phyloP scores from a whole-genome alignment of 257 asterid species.

The Paraleonurus japonicus region DNA sequence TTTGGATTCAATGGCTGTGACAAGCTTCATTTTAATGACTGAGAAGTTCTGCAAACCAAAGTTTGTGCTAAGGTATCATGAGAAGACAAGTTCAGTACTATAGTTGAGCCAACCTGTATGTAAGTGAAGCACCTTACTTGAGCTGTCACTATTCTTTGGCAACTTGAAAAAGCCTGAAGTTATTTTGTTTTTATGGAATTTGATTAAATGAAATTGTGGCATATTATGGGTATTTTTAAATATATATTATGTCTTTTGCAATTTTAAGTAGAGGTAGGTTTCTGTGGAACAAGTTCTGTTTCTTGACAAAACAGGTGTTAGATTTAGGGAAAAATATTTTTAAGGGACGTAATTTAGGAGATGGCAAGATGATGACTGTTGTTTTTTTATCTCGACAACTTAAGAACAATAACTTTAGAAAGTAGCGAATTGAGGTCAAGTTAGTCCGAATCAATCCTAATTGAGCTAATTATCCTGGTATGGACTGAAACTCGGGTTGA shows the following conservation, averaged over 20 bases:
- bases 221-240: conserved; percentile 26
- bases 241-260: neutral
- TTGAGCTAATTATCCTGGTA: too few species aligned
- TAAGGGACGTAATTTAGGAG: too few species aligned
- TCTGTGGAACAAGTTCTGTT: too few species aligned
- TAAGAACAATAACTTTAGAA: too few species aligned
- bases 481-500: too few species aligned
- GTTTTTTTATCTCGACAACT: too few species aligned
- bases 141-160: conserved; percentile 30
- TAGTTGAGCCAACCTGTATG: conserved; percentile 1
- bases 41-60: neutral
- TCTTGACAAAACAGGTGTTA: too few species aligned
- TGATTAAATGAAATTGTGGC: conserved; percentile 28
- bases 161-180: conserved; percentile 15
- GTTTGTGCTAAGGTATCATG: neutral
- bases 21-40: conserved; percentile 6
- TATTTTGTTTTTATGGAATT: neutral
- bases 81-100: conserved; percentile 8
- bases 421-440: too few species aligned
- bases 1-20: neutral
- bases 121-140: conserved; percentile 16
- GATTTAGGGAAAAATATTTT: too few species aligned
- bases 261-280: too few species aligned
- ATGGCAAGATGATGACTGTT: too few species aligned
- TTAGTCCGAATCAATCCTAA: too few species aligned